Evolutionary conservation across 164 flowering plant species (phyloP).

Genomic region (Vitis cinerea): DNA sequence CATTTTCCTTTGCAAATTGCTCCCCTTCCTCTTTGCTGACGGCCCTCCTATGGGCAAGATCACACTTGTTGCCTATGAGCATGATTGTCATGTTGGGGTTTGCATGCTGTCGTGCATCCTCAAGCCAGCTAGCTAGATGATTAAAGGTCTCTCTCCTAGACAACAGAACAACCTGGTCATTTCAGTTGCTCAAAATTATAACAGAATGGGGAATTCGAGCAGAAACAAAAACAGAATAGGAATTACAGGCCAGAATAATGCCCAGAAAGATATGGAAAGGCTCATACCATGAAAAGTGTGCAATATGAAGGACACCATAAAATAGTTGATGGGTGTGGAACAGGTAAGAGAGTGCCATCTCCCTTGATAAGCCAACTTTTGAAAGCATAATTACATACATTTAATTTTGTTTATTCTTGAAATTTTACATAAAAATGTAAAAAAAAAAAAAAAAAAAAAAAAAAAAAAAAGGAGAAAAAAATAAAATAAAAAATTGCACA

Average conservation of each 20-base stretch:
- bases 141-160: constrained; percentile 89
- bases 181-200: background rate
- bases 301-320: background rate
- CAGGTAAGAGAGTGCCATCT: too few relatives aligned
- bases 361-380: background rate
- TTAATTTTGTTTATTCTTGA: background rate
- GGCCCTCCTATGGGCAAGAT: constrained; percentile 81
- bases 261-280: too few relatives aligned
- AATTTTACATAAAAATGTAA: background rate
- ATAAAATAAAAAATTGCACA: too few relatives aligned
- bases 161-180: background rate
- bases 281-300: background rate
- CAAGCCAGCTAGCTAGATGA: constrained; percentile 87
- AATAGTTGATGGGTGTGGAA: background rate
- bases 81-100: constrained; percentile 85
- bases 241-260: background rate
- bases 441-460: background rate
- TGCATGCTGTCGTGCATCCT: constrained; percentile 90
- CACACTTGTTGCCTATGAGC: constrained; percentile 84
- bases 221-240: background rate
- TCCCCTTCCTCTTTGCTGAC: constrained; percentile 92
- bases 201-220: background rate
- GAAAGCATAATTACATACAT: background rate
- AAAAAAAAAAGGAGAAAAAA: background rate
- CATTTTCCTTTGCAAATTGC: constrained; percentile 90